Conservation (phyloP, 2,329 filamentous ascomycete genomes). For the Colletotrichum siamense region DNA sequence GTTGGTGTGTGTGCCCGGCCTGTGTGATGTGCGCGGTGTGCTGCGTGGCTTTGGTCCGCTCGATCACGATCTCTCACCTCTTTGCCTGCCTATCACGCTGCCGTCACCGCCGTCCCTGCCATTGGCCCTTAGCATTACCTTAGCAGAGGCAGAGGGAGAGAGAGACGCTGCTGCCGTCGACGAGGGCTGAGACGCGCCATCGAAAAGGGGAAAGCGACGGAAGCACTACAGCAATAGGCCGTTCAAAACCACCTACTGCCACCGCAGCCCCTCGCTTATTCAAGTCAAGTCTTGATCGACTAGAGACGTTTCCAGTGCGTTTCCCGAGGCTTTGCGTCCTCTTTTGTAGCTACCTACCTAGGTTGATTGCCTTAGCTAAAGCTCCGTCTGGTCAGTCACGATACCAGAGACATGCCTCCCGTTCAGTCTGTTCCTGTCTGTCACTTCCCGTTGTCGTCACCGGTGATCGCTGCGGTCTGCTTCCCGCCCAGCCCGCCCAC, state of each 20-base stretch:
- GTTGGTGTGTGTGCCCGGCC: not conserved
- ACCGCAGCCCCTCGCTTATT: not conserved
- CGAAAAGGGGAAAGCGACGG: not conserved
- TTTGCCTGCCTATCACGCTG: not conserved
- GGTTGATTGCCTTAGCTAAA: not conserved
- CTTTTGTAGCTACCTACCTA: not conserved
- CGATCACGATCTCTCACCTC: not conserved
- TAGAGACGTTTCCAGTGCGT: not conserved
- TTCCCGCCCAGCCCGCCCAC: not conserved
- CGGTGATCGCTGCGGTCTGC: not conserved
- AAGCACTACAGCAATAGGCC: not conserved
- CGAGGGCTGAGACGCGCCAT: constrained; percentile 5
- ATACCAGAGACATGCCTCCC: not conserved
- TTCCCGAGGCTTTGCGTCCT: not conserved
- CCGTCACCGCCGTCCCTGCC: not conserved
- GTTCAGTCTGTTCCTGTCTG: not conserved
- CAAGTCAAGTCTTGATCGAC: not conserved
- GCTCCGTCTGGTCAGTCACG: not conserved
- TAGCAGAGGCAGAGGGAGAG: not conserved
- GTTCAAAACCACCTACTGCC: not conserved
- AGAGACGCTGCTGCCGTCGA: not conserved
- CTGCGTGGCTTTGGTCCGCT: not conserved
- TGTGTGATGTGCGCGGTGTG: not conserved
- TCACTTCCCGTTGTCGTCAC: not conserved
- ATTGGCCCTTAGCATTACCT: not conserved